These are phyloP conservation scores for Fusarium chlamydosporum DNA, from an alignment of 2,329 filamentous ascomycete species.

Conservation along the genomic window DNA sequence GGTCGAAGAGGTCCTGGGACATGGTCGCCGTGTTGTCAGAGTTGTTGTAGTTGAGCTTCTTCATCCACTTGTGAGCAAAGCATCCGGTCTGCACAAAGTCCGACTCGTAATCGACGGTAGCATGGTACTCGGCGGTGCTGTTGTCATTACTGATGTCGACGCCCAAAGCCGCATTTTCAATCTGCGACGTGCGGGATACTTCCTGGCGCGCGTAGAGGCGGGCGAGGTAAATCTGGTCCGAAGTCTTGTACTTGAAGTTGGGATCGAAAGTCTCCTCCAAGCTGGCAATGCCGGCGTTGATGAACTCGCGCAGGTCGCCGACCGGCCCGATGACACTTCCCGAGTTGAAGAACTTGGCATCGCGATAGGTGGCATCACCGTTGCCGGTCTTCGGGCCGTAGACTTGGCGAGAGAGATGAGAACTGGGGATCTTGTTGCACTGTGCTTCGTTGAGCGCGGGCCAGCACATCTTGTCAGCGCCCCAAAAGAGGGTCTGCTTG, in stretches of 20 bases:
- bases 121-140: conserved; percentile 37
- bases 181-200: conserved; percentile 55
- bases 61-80: conserved; percentile 34
- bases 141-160: background rate
- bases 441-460: conserved; percentile 51
- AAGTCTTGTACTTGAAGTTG: conserved; percentile 51
- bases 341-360: conserved; percentile 61
- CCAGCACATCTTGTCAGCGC: conserved; percentile 59
- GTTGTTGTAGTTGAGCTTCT: conserved; percentile 35
- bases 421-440: conserved; percentile 59
- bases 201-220: conserved; percentile 62
- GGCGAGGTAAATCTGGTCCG: conserved; percentile 55
- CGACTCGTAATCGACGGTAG: conserved; percentile 40
- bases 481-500: conserved; percentile 60
- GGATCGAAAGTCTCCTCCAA: conserved; percentile 55
- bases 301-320: conserved; percentile 49
- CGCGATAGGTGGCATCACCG: conserved; percentile 51
- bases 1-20: conserved; percentile 27
- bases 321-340: conserved; percentile 62
- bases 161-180: conserved; percentile 35
- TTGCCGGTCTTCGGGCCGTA: conserved; percentile 57
- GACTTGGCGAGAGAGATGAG: conserved; percentile 51
- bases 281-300: conserved; percentile 50
- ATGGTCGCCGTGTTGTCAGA: conserved; percentile 25
- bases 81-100: conserved; percentile 38